A percentile compares a stretch with the other conserved stretches of the same genome.
Conservation (phyloP, 164 flowering plant species). For the Cinnamomum chago region DNA sequence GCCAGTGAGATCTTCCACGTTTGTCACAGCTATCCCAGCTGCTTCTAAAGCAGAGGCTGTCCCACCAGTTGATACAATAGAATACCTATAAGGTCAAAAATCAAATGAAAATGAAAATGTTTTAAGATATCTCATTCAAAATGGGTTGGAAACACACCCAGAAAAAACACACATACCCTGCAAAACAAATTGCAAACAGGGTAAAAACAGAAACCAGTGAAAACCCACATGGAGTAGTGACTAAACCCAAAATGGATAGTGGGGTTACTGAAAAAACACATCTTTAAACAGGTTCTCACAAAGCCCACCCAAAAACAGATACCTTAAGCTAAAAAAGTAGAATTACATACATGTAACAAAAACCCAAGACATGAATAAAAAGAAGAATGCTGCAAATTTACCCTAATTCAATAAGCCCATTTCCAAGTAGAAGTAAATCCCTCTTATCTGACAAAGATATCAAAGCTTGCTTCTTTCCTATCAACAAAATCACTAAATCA, state of each 20-base stretch:
- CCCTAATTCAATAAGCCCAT: slow-evolving; percentile 79
- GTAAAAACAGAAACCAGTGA: too few relatives aligned
- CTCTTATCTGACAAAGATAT: slow-evolving; percentile 91
- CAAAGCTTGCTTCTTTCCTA: slow-evolving; percentile 71
- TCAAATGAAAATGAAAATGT: too few relatives aligned
- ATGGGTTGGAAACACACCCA: too few relatives aligned
- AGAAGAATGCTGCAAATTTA: slow-evolving; percentile 13
- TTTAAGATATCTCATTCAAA: too few relatives aligned
- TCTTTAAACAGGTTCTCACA: too few relatives aligned
- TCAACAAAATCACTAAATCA: not conserved
- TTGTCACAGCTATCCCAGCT: slow-evolving; percentile 80
- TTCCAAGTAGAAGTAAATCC: slow-evolving; percentile 67
- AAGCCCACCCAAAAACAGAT: not conserved
- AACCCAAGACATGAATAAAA: not conserved
- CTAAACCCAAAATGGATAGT: too few relatives aligned
- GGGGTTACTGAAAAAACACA: too few relatives aligned
- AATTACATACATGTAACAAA: not conserved
- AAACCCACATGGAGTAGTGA: too few relatives aligned
- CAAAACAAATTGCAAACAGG: too few relatives aligned
- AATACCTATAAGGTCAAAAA: slow-evolving; percentile 40
- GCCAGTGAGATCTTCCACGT: slow-evolving; percentile 83
- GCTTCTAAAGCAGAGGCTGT: slow-evolving; percentile 79
- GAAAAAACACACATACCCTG: too few relatives aligned
- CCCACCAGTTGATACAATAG: slow-evolving; percentile 98
- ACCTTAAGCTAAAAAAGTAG: not conserved